phyloP scores from a whole-genome alignment of 345 rosid genomes.

The Microcos paniculata region DNA sequence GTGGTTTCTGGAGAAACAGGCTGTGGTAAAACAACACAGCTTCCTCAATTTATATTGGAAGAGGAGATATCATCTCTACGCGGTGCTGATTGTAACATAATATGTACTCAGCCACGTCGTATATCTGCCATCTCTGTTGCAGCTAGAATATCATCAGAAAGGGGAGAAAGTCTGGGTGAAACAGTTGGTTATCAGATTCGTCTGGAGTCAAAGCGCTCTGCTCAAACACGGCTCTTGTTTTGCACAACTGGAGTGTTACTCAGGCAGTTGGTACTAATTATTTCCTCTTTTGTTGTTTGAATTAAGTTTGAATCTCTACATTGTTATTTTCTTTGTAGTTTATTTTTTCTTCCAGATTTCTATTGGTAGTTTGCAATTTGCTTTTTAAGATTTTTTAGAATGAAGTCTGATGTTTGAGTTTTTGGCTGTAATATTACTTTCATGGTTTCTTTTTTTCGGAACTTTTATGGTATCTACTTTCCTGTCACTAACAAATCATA shows the following conservation, averaged over 20 bases:
- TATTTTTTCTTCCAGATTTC: background rate
- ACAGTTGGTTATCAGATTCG: conserved; percentile 97
- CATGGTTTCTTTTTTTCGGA: background rate
- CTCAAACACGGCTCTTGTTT: conserved; percentile 78
- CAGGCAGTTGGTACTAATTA: conserved; percentile 63
- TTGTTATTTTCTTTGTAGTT: background rate
- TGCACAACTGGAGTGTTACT: conserved; percentile 96
- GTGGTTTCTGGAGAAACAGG: conserved; percentile 98
- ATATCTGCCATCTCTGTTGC: conserved; percentile 96
- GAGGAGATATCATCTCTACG: conserved; percentile 73
- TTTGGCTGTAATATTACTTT: background rate
- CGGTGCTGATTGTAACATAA: conserved; percentile 83
- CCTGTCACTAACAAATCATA: background rate
- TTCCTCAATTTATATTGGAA: conserved; percentile 91
- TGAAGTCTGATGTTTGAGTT: conserved; percentile 1
- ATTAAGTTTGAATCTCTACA: background rate
- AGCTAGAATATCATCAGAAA: conserved; percentile 87
- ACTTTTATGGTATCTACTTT: background rate
- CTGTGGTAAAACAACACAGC: conserved; percentile 98
- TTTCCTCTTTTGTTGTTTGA: conserved; percentile 12
- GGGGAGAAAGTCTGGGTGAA: conserved; percentile 88
- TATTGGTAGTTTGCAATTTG: background rate
- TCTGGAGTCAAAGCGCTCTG: conserved; percentile 74
- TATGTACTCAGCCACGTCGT: conserved; percentile 97
- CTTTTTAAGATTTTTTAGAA: background rate